phyloP scores from a whole-genome alignment of 768 basidiomycete species.

The Strobilomyces dryophilus region DNA sequence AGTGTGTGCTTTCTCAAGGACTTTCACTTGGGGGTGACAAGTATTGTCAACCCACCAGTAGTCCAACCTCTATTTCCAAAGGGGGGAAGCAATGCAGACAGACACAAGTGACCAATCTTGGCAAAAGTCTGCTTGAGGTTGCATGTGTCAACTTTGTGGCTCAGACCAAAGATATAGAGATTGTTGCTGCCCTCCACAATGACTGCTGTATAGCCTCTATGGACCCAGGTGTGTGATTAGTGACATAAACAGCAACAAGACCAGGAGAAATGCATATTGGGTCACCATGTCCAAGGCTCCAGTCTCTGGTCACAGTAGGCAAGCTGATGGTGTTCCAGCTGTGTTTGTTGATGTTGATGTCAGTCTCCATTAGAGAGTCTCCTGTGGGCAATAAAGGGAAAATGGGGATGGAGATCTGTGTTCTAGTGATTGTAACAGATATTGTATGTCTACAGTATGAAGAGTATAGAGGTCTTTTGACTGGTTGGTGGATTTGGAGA shows the following conservation, averaged over 20 bases:
- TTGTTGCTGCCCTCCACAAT: conserved; percentile 47
- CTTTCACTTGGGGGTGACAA: conserved; percentile 46
- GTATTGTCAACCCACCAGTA: conserved; percentile 9
- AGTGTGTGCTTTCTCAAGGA: conserved; percentile 84
- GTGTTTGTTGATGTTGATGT: conserved; percentile 51
- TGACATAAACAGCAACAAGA: neutral
- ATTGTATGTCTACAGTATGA: no score
- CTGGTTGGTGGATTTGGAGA: no score
- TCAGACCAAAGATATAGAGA: conserved; percentile 58
- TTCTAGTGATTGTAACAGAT: no score
- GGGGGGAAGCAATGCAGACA: neutral
- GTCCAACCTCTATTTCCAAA: neutral
- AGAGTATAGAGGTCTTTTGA: no score
- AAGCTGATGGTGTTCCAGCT: conserved; percentile 50
- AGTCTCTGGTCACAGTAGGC: conserved; percentile 50
- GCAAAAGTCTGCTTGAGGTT: conserved; percentile 86
- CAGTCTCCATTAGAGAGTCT: no score
- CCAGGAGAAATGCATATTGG: conserved; percentile 46
- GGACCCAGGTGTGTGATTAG: no score
- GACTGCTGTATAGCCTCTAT: conserved; percentile 8
- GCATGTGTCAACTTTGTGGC: conserved; percentile 66
- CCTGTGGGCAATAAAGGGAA: no score
- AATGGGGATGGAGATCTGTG: no score
- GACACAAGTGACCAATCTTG: conserved; percentile 79
- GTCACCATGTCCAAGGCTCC: conserved; percentile 62